Base-by-base conservation (phyloP, 129 eudicot genomes). In the Logfia minima region DNA sequence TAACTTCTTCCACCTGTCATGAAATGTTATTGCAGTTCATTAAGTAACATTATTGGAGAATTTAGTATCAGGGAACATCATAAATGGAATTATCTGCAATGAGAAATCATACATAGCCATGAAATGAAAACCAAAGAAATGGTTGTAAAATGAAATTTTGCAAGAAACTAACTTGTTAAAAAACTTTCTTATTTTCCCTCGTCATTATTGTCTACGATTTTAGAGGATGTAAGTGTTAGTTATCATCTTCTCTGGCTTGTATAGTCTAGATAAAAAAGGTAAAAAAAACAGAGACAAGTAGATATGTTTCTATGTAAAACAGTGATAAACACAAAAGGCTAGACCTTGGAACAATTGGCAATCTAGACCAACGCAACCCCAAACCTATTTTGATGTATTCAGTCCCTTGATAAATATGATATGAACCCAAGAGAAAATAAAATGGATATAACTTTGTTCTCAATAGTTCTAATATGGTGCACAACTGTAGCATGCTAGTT, bases 1-100 rank as follows among this genome's bases (percentile, higher is more conserved):
- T 78, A 72, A 39, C 68, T 69, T 71, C 85, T 71, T 90, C 81
- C 45, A 90, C 91, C 98, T 93, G 88, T 61, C 78, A 70, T 35
- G 68, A 70, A 77, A 66, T 55, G 43, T 75, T 71, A 32, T 37
- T 73, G 51, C 77, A 70, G 32, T 55, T 60, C 29, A 53, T 45
- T 34, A 62, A 19, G 23, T 56, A 83, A 45, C 72, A 79, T 51
- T 21, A 26, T 53, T 19, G 24, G 9, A 24, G 41, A 23, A 55
- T 18, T 16, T 77, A 53, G 53, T 11, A 52, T 14, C 43, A 32
- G 64, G 35, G 5, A 53, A 21, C 31, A 14, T 71, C 45, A 24
- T 24, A 22, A 23, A 66, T 53, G 48, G 28, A 19, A n/a, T 17
- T 13, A 0, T 48, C 55, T 48, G 6, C 18, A 13, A 48, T 48